Conservation (phyloP, 805 yeast genomes). For the Hanseniaspora jakobsenii region DNA sequence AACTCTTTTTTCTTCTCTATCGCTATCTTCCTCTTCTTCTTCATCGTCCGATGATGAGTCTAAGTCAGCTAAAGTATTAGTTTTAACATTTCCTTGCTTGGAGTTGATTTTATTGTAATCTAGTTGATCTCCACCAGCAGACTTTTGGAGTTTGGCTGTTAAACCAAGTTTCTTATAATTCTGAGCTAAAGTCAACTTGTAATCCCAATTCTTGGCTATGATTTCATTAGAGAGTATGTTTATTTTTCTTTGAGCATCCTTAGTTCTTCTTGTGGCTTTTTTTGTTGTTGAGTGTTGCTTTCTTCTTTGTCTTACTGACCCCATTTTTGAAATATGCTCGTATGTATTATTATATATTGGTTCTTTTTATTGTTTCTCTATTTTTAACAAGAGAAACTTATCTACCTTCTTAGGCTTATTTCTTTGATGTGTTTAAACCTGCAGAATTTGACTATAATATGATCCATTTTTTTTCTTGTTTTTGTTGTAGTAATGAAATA, state of each 20-base stretch:
- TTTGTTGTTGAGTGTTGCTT: slow-evolving; percentile 59
- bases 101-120: slow-evolving; percentile 33
- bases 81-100: slow-evolving; percentile 27
- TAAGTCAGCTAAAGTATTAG: slow-evolving; percentile 23
- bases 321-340: slow-evolving; percentile 33
- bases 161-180: slow-evolving; percentile 79
- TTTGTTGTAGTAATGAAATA: no score
- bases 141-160: slow-evolving; percentile 47
- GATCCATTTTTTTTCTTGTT: no score
- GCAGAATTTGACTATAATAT: no score
- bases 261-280: slow-evolving; percentile 57
- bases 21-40: slow-evolving; percentile 16
- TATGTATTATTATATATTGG: neutral
- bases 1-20: slow-evolving; percentile 17
- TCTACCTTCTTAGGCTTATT: no score
- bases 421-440: no score
- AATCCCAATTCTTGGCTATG: slow-evolving; percentile 86
- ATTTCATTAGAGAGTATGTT: slow-evolving; percentile 63
- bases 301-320: slow-evolving; percentile 75
- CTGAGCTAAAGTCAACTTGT: slow-evolving; percentile 64
- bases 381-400: no score
- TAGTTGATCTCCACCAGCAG: slow-evolving; percentile 75
- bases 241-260: slow-evolving; percentile 57
- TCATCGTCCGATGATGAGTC: slow-evolving; percentile 25
- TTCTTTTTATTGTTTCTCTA: neutral